These are phyloP conservation scores for Pholiota conissans DNA, from an alignment of 768 basidiomycete genomes.

Conservation along the genomic window DNA sequence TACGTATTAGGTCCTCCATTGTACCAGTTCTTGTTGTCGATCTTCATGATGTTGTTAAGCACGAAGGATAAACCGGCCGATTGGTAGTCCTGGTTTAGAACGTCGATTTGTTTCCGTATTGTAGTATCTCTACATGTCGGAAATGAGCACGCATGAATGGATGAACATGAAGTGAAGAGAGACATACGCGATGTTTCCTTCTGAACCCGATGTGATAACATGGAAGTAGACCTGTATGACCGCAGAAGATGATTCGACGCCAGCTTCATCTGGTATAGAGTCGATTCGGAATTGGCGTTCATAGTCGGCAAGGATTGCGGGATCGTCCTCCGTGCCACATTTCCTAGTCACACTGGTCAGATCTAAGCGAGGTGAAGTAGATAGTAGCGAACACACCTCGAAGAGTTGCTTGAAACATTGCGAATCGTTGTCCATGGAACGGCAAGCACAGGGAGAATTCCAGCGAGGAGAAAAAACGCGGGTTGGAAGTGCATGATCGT, in stretches of 20 bases:
- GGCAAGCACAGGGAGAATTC: not conserved
- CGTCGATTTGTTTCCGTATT: conserved; percentile 35
- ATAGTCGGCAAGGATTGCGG: not conserved
- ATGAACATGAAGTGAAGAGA: not conserved
- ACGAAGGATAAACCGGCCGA: conserved; percentile 33
- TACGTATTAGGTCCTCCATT: conserved; percentile 13
- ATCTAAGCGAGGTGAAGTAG: not conserved
- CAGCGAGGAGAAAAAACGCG: not conserved
- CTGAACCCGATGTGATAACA: conserved; percentile 32
- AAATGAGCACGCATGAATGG: not conserved
- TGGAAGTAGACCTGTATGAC: conserved; percentile 33
- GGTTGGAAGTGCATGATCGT: not conserved
- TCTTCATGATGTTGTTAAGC: conserved; percentile 32
- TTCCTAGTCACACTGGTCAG: not conserved
- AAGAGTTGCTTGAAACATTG: not conserved
- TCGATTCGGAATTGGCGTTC: not conserved
- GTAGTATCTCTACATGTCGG: conserved; percentile 21
- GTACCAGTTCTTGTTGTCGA: conserved; percentile 40
- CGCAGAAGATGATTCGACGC: not conserved
- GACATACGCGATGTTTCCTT: conserved; percentile 33
- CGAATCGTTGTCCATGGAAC: not conserved
- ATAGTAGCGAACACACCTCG: not conserved
- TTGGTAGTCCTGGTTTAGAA: conserved; percentile 39
- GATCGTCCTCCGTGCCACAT: not conserved
- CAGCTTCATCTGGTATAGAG: not conserved